Evolutionary conservation across 805 yeast genomes (phyloP).

Genomic region (Ogataea haglerorum): DNA sequence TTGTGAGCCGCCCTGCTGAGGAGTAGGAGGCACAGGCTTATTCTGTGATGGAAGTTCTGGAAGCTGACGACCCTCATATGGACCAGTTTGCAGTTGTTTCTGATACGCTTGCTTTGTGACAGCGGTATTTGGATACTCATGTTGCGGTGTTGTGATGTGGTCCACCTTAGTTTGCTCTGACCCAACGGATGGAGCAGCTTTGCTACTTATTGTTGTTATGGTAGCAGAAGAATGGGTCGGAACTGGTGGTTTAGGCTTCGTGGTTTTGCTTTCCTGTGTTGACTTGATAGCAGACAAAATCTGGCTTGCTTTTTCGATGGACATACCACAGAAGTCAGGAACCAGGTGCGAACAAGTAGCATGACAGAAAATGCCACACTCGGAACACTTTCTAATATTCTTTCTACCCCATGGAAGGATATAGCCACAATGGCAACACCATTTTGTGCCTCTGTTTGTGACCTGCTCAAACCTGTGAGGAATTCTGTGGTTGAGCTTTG

Average conservation of each 20-base stretch:
- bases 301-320: conserved; percentile 93
- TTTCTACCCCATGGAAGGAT: conserved; percentile 93
- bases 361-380: conserved; percentile 95
- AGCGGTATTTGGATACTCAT: conserved; percentile 25
- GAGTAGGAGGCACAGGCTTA: conserved; percentile 12
- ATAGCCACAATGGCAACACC: conserved; percentile 99
- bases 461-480: conserved; percentile 96
- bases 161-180: conserved; percentile 11
- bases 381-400: conserved; percentile 86
- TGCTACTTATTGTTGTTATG: conserved; percentile 12
- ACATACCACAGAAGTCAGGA: conserved; percentile 98
- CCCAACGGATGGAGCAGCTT: conserved; percentile 5
- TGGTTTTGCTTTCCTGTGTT: conserved; percentile 44
- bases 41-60: conserved; percentile 17
- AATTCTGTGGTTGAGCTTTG: conserved; percentile 88
- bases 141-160: conserved; percentile 7
- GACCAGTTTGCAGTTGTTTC: conserved; percentile 4
- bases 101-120: conserved; percentile 20
- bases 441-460: conserved; percentile 90
- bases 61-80: conserved; percentile 16
- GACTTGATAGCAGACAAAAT: conserved; percentile 80
- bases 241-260: conserved; percentile 4
- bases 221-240: conserved; percentile 15
- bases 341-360: conserved; percentile 89
- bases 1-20: conserved; percentile 8